Evolutionary conservation across 805 yeast species (phyloP).

Genomic region (Nakazawaea holstii): DNA sequence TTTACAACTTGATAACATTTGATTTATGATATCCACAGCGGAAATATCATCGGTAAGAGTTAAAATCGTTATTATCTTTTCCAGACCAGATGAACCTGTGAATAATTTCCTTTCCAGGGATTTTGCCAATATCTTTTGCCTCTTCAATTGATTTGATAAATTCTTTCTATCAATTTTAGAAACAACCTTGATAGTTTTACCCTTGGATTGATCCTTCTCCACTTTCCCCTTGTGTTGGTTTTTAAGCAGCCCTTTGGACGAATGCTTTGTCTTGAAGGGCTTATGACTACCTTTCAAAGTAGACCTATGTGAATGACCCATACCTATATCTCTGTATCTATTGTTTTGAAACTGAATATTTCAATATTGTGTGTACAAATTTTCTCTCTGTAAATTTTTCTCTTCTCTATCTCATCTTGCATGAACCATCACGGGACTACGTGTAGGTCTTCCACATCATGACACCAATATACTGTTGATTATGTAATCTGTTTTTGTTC

Average conservation of each 20-base stretch:
- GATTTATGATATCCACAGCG: constrained; percentile 46
- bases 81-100: constrained; percentile 73
- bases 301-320: constrained; percentile 80
- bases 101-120: constrained; percentile 62
- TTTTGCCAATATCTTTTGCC: constrained; percentile 59
- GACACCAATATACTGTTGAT: too few relatives aligned
- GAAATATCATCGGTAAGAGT: constrained; percentile 73
- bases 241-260: constrained; percentile 83
- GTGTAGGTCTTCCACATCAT: too few relatives aligned
- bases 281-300: constrained; percentile 82
- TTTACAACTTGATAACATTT: constrained; percentile 37
- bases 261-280: constrained; percentile 86
- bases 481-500: too few relatives aligned
- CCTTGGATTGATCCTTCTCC: constrained; percentile 48
- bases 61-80: constrained; percentile 75
- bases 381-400: neutral
- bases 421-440: too few relatives aligned
- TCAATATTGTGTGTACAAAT: constrained; percentile 2
- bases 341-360: constrained; percentile 2
- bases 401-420: neutral
- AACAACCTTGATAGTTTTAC: constrained; percentile 32
- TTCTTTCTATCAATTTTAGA: constrained; percentile 69
- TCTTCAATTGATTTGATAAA: constrained; percentile 68
- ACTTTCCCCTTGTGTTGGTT: constrained; percentile 82
- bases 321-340: neutral